Conservation (phyloP, 164 flowering plant genomes). For the Piper longum region DNA sequence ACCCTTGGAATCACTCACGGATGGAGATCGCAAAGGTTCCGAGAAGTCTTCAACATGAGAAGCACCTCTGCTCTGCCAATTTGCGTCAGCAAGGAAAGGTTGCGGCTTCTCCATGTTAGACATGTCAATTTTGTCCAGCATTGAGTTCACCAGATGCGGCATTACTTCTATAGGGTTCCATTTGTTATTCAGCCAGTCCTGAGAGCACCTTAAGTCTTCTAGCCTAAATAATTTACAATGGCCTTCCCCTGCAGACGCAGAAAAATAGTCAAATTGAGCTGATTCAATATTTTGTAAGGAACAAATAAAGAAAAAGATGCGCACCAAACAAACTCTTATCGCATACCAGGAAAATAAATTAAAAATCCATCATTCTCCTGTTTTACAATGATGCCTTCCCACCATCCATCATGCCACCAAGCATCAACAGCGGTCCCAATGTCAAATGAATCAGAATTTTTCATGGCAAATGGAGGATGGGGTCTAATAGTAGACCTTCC, state of each 20-base stretch:
- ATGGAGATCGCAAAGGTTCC: constrained; percentile 1
- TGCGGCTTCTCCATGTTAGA: neutral
- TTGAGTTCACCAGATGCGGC: constrained; percentile 32
- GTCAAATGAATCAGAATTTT: constrained; percentile 6
- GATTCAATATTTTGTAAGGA: neutral
- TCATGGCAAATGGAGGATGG: constrained; percentile 6
- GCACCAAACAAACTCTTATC: neutral
- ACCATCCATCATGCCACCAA: constrained; percentile 90
- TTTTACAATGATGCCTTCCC: constrained; percentile 87
- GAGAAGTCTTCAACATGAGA: neutral
- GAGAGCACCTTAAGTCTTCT: constrained; percentile 46
- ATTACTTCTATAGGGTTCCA: constrained; percentile 43
- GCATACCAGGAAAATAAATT: constrained; percentile 70
- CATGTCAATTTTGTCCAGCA: constrained; percentile 13
- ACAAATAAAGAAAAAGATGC: neutral
- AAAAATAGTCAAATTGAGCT: neutral
- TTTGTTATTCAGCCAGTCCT: constrained; percentile 47
- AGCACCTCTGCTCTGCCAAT: neutral
- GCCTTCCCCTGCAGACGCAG: constrained; percentile 44
- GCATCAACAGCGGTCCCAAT: constrained; percentile 72
- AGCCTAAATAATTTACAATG: constrained; percentile 15
- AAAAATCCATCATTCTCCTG: constrained; percentile 27
- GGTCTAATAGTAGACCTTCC: constrained; percentile 64
- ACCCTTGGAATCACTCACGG: neutral
- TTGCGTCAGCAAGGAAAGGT: neutral